phyloP scores from a whole-genome alignment of 257 asterid species.

The Fraxinus cuspidata region DNA sequence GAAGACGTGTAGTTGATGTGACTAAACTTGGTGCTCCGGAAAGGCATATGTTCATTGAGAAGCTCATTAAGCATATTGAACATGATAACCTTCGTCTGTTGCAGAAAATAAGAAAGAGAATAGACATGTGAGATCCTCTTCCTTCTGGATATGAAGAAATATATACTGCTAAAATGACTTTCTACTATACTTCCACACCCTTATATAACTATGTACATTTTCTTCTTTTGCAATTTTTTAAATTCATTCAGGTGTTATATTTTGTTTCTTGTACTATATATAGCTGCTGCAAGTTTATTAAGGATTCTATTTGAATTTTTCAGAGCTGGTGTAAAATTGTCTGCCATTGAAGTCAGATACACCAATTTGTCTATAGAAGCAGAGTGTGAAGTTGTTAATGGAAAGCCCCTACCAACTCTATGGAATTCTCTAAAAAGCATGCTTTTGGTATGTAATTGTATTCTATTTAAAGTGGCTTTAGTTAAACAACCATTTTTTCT shows the following conservation, averaged over 20 bases:
- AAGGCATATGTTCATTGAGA: conserved; percentile 45
- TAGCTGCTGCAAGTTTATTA: background rate
- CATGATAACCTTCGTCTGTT: conserved; percentile 49
- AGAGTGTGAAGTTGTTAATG: conserved; percentile 67
- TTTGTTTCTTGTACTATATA: background rate
- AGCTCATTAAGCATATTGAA: conserved; percentile 50
- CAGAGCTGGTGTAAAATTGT: conserved; percentile 63
- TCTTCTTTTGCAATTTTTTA: background rate
- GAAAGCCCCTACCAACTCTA: conserved; percentile 72
- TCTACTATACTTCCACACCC: background rate
- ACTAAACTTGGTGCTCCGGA: conserved; percentile 43
- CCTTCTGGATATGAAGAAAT: background rate
- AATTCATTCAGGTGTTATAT: background rate
- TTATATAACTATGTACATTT: background rate
- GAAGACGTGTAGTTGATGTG: conserved; percentile 47
- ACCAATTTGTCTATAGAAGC: conserved; percentile 51
- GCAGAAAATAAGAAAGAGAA: conserved; percentile 47
- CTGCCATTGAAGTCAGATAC: conserved; percentile 66
- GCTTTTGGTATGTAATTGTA: conserved; percentile 36
- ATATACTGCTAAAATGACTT: background rate
- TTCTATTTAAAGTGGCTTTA: background rate
- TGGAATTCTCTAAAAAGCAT: conserved; percentile 69
- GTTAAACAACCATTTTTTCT: background rate
- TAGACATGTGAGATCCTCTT: conserved; percentile 41
- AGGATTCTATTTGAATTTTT: conserved; percentile 15